Base-by-base conservation (phyloP, 2,329 filamentous ascomycete species). In the Colletotrichum sp. region DNA sequence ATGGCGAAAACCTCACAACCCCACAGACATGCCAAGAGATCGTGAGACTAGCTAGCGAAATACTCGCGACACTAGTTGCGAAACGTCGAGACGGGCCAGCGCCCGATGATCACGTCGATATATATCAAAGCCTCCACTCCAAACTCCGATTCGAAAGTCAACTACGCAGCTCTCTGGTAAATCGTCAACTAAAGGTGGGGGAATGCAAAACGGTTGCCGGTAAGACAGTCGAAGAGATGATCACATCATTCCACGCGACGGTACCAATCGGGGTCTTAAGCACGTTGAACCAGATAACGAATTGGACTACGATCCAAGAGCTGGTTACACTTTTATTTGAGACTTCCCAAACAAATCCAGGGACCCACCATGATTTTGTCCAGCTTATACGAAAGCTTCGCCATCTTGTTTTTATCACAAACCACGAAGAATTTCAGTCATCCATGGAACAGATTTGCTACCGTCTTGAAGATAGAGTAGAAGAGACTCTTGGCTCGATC, bases 231-330 rank as follows among this genome's bases (percentile, higher is more conserved):
- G 26, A 66, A 13, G 30, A 62, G 6, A 36, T 77, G 49, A 13
- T 77, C 16, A 32, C 24, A 3, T 21, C 21, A 5, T 62, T 71
- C 12, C 66, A 75, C 7, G 49, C 34, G 2, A 36, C 75, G 5
- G 52, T 55, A 7, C 75, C 75, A 4, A 67, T 77, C 10, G 75
- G 75, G 5, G 39, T 77, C 13, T 28, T 77, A 3, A 71, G 66
- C 60, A 44, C 71, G 1, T 28, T 77, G 26, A 77, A 75, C 18
- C 71, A 77, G 28, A 39, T 57, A 21, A 64, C 3, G 28, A 69
- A 21, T 49, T 75, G 13, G 59, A 26, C 2, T 7, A 24, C 3
- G 59, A 49, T 12, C 44, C 44, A 13, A 49, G 44, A 49, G 44
- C 44, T 49, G 44, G 44, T 49, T 21, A n/a, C 44, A 12, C 44